Evolutionary conservation across 176 grass and related monocot genomes (phyloP).

Genomic region (Hordeum vulgare): DNA sequence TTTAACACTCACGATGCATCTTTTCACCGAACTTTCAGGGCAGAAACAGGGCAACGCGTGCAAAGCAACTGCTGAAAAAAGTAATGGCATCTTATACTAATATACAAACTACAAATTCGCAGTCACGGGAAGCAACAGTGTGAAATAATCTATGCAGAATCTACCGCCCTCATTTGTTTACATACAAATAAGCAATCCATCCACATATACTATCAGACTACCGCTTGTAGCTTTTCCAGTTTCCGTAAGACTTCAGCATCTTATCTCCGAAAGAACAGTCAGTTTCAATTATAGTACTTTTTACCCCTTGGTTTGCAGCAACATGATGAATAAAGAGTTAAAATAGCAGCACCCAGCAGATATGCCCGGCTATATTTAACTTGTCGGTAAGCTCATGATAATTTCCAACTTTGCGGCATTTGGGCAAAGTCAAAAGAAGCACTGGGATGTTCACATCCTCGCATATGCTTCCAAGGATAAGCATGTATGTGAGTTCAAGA

Average conservation of each 20-base stretch:
- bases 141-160: not conserved
- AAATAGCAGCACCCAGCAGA: not conserved
- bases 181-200: not conserved
- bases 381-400: not conserved
- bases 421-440: not conserved
- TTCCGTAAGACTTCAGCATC: not conserved
- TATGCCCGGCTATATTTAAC: not conserved
- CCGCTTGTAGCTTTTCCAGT: not conserved
- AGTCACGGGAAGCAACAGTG: not conserved
- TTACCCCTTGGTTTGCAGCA: not conserved
- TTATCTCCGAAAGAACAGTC: not conserved
- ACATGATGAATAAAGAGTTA: not conserved
- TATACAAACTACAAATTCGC: not conserved
- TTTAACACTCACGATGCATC: slow-evolving; percentile 3
- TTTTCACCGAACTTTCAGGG: slow-evolving; percentile 39
- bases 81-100: too few relatives aligned
- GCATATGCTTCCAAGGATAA: slow-evolving; percentile 1
- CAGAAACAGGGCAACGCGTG: not conserved
- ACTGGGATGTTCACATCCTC: not conserved
- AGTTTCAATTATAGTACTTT: not conserved
- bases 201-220: not conserved
- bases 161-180: not conserved
- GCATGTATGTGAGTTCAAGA: not conserved
- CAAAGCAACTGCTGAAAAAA: slow-evolving; percentile 8
- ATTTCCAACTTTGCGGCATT: slow-evolving; percentile 6